These are phyloP conservation scores for Fusarium buxicola DNA, from an alignment of 2,329 filamentous ascomycete species.

Conservation along the genomic window DNA sequence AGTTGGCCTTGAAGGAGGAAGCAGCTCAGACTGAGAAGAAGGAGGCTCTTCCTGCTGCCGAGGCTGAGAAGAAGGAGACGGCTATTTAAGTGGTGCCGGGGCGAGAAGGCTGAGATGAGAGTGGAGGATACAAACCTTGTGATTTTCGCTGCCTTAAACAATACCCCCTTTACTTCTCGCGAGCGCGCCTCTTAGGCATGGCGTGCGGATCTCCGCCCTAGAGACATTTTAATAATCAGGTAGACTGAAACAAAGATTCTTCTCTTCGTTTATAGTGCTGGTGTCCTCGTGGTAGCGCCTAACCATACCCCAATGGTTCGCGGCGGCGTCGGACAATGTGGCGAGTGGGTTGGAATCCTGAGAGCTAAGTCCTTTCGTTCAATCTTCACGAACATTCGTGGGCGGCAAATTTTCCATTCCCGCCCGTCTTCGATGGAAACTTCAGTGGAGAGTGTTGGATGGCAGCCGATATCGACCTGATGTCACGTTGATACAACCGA, in stretches of 20 bases:
- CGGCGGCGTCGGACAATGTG: not conserved
- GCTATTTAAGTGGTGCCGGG: conserved; percentile 3
- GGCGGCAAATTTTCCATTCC: too few relatives aligned
- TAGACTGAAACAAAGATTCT: conserved; percentile 16
- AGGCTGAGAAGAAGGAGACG: conserved; percentile 1
- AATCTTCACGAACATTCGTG: too few relatives aligned
- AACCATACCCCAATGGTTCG: not conserved
- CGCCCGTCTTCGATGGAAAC: too few relatives aligned
- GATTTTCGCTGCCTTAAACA: conserved; percentile 29
- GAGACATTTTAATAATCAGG: conserved; percentile 25
- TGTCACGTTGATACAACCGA: not conserved
- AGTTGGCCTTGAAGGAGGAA: conserved; percentile 29
- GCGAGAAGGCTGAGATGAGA: not conserved
- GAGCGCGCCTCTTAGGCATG: conserved; percentile 4
- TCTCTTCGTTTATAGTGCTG: not conserved
- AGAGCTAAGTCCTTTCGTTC: not conserved
- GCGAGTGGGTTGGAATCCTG: not conserved
- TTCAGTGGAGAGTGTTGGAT: not conserved
- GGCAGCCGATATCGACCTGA: not conserved
- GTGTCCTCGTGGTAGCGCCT: not conserved
- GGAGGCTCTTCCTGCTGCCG: not conserved
- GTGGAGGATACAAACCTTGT: conserved; percentile 21
- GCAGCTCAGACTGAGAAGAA: conserved; percentile 4
- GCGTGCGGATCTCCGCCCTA: conserved; percentile 13
- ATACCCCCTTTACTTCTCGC: conserved; percentile 33